Conservation (phyloP, 1,284 basidiomycete genomes). For the Phellinidium pouzarii region DNA sequence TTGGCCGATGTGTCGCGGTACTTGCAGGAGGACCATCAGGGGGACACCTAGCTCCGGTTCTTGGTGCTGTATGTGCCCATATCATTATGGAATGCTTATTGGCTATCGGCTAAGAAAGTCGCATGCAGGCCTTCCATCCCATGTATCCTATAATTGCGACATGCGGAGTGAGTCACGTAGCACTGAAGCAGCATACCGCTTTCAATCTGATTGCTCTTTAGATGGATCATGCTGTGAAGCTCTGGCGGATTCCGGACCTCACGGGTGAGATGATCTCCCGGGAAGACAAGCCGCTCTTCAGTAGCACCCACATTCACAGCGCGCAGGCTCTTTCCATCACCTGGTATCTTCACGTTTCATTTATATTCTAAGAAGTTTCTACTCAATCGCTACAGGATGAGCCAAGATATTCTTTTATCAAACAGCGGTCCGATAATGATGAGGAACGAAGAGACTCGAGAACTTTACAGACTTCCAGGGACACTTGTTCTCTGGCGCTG, state of each 20-base stretch:
- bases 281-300: conserved; percentile 71
- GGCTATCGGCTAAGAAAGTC: not conserved
- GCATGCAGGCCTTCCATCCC: conserved; percentile 51
- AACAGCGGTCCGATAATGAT: conserved; percentile 54
- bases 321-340: conserved; percentile 55
- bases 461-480: conserved; percentile 31
- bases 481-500: conserved; percentile 58
- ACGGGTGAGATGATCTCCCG: conserved; percentile 33
- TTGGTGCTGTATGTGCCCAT: conserved; percentile 47
- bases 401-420: conserved; percentile 50
- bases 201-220: conserved; percentile 25
- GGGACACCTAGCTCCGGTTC: conserved; percentile 61
- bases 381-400: conserved; percentile 38
- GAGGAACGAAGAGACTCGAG: conserved; percentile 31
- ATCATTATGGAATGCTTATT: not conserved
- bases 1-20: conserved; percentile 56
- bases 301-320: conserved; percentile 54
- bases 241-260: conserved; percentile 46
- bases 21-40: conserved; percentile 63
- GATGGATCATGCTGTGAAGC: conserved; percentile 67
- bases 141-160: conserved; percentile 59
- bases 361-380: not conserved
- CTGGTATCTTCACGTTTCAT: conserved; percentile 37
- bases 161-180: conserved; percentile 50
- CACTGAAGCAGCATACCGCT: conserved; percentile 1